These are phyloP conservation scores for Paecilomyces sp. DNA, from an alignment of 2,329 filamentous ascomycete species.

Conservation along the genomic window DNA sequence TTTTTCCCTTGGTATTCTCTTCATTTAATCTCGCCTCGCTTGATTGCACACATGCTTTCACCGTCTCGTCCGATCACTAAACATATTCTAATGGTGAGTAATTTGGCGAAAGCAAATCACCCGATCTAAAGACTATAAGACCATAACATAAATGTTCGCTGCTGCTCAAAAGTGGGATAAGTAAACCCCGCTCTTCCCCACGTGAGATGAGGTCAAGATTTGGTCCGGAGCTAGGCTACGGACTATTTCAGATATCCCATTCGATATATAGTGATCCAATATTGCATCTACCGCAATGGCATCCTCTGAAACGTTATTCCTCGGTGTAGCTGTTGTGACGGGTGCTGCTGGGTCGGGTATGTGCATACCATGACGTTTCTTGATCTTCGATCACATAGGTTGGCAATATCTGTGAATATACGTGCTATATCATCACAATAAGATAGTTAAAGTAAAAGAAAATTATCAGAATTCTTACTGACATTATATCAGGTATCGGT, in stretches of 20 bases:
- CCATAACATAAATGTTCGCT: neutral
- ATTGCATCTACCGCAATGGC: neutral
- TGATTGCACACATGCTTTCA: no score
- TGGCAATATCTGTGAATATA: neutral
- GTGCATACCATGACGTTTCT: neutral
- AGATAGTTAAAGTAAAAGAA: neutral
- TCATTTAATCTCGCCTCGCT: no score
- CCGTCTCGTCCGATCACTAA: no score
- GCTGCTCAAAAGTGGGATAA: neutral
- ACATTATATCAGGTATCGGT: constrained; percentile 43
- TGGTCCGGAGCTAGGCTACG: neutral
- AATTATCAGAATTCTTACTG: neutral
- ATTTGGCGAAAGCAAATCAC: no score
- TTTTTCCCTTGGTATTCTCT: no score
- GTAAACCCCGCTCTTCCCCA: neutral
- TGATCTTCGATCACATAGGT: neutral
- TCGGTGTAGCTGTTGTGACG: constrained; percentile 42
- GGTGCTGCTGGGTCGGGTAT: constrained; percentile 43
- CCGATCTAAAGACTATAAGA: no score
- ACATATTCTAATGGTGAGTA: no score
- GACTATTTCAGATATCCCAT: neutral
- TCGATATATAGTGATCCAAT: neutral
- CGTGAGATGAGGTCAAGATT: neutral
- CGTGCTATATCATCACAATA: neutral
- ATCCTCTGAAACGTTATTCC: constrained; percentile 19